These are phyloP conservation scores for Diaporthe citrichinensis DNA, from an alignment of 2,329 filamentous ascomycete species.

Conservation along the genomic window DNA sequence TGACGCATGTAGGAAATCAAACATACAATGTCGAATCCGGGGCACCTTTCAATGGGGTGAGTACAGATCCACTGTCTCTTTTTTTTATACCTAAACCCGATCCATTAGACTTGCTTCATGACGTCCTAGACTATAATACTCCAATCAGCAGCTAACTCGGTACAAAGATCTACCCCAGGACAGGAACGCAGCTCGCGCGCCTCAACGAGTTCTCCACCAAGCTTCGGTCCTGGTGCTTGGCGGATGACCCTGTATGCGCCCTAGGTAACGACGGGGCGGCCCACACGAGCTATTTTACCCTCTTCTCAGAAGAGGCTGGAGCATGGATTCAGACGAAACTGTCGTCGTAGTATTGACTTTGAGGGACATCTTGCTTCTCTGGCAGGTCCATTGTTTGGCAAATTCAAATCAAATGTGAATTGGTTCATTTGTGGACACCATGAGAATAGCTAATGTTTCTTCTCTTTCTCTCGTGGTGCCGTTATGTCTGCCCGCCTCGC, in stretches of 20 bases:
- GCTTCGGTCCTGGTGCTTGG: conserved; percentile 53
- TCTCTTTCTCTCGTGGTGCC: neutral
- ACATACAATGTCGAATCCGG: conserved; percentile 39
- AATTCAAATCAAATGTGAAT: neutral
- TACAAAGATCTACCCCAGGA: conserved; percentile 48
- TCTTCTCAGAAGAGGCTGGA: conserved; percentile 47
- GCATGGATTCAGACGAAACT: conserved; percentile 39
- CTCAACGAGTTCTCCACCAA: conserved; percentile 48
- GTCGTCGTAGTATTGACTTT: conserved; percentile 9
- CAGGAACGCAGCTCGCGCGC: conserved; percentile 47
- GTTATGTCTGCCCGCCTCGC: neutral
- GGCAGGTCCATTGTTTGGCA: too few species aligned
- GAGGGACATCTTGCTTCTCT: neutral
- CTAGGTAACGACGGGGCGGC: conserved; percentile 50
- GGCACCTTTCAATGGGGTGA: conserved; percentile 35
- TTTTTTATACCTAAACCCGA: too few species aligned
- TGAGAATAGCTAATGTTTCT: neutral
- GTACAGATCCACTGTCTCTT: neutral
- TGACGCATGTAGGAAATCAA: conserved; percentile 38
- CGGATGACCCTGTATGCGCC: conserved; percentile 57
- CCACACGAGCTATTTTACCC: conserved; percentile 56
- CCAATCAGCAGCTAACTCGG: neutral
- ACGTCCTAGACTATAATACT: too few species aligned
- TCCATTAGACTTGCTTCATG: neutral
- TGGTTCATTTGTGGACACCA: neutral